phyloP scores from a whole-genome alignment of 345 rosid species.

The Aquilaria yunnanensis region DNA sequence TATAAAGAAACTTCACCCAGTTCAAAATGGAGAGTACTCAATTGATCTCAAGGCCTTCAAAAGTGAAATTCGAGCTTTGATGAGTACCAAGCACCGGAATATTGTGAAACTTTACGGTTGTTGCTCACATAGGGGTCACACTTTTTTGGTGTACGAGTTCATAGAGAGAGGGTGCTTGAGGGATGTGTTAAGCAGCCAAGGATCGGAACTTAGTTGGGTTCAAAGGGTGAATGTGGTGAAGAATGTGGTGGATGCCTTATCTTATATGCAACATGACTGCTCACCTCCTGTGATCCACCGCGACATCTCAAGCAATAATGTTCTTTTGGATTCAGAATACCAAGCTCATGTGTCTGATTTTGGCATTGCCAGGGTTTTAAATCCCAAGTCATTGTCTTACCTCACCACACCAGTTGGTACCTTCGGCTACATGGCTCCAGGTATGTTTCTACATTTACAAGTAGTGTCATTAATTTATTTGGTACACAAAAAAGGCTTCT shows the following conservation, averaged over 20 bases:
- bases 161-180: constrained; percentile 11
- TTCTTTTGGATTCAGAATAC: constrained; percentile 6
- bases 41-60: constrained; percentile 1
- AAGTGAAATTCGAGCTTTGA: not conserved
- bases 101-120: not conserved
- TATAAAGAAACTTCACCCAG: constrained; percentile 15
- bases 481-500: too few species aligned
- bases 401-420: constrained; percentile 10
- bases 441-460: not conserved
- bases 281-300: constrained; percentile 4
- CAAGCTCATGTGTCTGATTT: constrained; percentile 15
- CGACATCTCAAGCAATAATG: constrained; percentile 13
- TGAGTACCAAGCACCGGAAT: not conserved
- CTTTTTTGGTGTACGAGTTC: not conserved
- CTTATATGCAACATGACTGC: constrained; percentile 17
- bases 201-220: not conserved
- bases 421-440: constrained; percentile 16
- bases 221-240: constrained; percentile 7
- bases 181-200: not conserved
- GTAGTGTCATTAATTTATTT: too few species aligned
- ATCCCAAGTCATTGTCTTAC: not conserved
- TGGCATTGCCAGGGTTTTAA: constrained; percentile 10
- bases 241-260: constrained; percentile 10
- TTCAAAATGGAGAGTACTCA: too few species aligned
- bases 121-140: not conserved